A percentile compares a stretch with the other conserved stretches of the same genome.
Evolutionary conservation across 192 early-diverging fungal species (phyloP).

Genomic region (Geranomyces michiganensis): DNA sequence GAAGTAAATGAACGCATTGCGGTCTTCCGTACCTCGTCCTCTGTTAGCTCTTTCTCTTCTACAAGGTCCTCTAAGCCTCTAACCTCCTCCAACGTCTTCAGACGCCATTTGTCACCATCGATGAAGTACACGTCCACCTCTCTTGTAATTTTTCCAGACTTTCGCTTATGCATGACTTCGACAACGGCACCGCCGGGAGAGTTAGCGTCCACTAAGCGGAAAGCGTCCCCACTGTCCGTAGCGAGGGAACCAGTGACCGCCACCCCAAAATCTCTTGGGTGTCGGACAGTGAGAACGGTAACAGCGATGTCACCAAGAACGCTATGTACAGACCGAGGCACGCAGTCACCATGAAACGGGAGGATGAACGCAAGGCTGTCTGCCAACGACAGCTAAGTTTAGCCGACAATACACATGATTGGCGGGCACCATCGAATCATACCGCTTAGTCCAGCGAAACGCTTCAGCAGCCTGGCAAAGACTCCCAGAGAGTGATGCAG

Average conservation of each 20-base stretch:
- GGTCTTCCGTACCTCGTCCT: conserved; percentile 1
- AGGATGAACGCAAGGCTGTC: conserved; percentile 38
- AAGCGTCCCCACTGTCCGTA: conserved; percentile 33
- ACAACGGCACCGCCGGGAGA: conserved; percentile 25
- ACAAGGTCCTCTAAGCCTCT: not conserved
- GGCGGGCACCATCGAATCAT: not conserved
- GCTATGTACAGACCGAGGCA: not conserved
- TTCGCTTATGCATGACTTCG: conserved; percentile 49
- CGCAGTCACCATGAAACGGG: conserved; percentile 42
- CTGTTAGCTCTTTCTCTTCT: not conserved
- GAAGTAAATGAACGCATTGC: not conserved
- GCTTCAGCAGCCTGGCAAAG: conserved; percentile 17
- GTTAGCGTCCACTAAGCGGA: conserved; percentile 25
- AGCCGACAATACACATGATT: not conserved
- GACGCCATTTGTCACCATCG: not conserved
- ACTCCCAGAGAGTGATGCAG: not conserved
- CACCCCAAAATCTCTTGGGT: conserved; percentile 28
- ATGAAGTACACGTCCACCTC: conserved; percentile 24
- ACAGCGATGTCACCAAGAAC: conserved; percentile 15
- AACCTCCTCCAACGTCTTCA: not conserved
- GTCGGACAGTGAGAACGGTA: conserved; percentile 28
- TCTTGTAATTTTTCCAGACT: conserved; percentile 50
- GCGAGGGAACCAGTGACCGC: not conserved
- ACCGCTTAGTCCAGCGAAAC: not conserved
- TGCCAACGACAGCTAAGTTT: not conserved